These are phyloP conservation scores for Lactuca saligna DNA, from an alignment of 129 eudicot species.

Conservation along the genomic window DNA sequence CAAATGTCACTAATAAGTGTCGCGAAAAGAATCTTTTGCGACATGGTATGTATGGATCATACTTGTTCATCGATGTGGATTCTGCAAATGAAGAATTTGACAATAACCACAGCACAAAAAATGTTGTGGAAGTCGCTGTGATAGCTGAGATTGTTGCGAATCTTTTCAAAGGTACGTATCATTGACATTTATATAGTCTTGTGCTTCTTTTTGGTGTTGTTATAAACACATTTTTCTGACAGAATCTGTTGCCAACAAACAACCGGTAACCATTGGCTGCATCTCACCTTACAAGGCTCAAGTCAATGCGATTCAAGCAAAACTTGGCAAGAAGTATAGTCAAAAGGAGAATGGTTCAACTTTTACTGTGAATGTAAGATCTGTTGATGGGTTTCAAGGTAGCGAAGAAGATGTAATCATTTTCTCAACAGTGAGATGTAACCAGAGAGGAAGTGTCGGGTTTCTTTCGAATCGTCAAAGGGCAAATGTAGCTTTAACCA, in stretches of 20 bases:
- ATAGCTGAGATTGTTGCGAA: constrained; percentile 37
- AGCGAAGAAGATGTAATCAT: constrained; percentile 73
- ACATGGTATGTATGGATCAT: constrained; percentile 47
- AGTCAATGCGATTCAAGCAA: constrained; percentile 36
- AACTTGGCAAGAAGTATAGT: constrained; percentile 40
- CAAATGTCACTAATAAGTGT: constrained; percentile 34
- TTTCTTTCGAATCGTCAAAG: constrained; percentile 52
- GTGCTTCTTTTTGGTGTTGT: background rate
- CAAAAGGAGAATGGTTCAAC: constrained; percentile 3
- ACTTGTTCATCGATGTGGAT: constrained; percentile 54
- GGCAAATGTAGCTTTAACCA: constrained; percentile 67
- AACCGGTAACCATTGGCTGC: constrained; percentile 36
- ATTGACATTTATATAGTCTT: background rate
- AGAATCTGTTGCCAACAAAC: constrained; percentile 35
- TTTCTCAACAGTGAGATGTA: constrained; percentile 62
- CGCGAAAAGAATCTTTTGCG: constrained; percentile 30
- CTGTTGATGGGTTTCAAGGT: constrained; percentile 80
- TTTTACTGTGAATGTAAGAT: constrained; percentile 50
- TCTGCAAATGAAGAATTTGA: constrained; percentile 43
- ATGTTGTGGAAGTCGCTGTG: constrained; percentile 51
- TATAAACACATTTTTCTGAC: background rate
- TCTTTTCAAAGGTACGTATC: constrained; percentile 45
- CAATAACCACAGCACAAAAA: constrained; percentile 39
- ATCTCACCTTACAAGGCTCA: constrained; percentile 46
- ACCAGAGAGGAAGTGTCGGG: constrained; percentile 54